A percentile compares a stretch with the other conserved stretches of the same genome.
phyloP scores from a whole-genome alignment of 106 monocot genomes.

The Phalaenopsis equestris region DNA sequence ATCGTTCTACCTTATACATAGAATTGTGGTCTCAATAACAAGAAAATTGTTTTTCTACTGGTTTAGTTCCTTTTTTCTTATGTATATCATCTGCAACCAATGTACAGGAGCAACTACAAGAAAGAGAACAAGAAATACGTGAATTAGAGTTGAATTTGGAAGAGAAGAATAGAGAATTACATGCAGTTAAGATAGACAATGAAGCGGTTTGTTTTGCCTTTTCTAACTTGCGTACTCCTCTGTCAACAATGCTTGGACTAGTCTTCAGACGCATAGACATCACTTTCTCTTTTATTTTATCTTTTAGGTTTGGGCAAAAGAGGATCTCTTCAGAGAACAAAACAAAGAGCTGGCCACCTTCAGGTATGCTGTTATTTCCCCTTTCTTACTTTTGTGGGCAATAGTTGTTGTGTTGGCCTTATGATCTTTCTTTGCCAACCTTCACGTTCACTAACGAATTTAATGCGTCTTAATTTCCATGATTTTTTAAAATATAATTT shows the following conservation, averaged over 20 bases:
- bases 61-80: not conserved
- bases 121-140: conserved; percentile 58
- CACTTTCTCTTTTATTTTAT: conserved; percentile 9
- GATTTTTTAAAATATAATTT: too few species aligned
- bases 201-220: conserved; percentile 59
- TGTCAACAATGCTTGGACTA: not conserved
- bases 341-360: conserved; percentile 55
- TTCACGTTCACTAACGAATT: not conserved
- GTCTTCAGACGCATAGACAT: not conserved
- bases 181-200: conserved; percentile 69
- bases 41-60: not conserved
- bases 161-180: conserved; percentile 76
- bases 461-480: not conserved
- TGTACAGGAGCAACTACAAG: conserved; percentile 78
- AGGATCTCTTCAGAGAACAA: conserved; percentile 60
- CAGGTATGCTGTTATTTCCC: conserved; percentile 28
- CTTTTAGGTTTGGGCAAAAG: conserved; percentile 76
- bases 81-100: conserved; percentile 3
- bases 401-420: not conserved
- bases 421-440: not conserved
- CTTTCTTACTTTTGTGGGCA: not conserved
- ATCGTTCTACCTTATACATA: not conserved
- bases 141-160: conserved; percentile 68
- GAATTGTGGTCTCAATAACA: not conserved
- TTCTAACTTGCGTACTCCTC: not conserved